These are phyloP conservation scores for Lippia alba DNA, from an alignment of 305 asterid genomes.

Conservation along the genomic window DNA sequence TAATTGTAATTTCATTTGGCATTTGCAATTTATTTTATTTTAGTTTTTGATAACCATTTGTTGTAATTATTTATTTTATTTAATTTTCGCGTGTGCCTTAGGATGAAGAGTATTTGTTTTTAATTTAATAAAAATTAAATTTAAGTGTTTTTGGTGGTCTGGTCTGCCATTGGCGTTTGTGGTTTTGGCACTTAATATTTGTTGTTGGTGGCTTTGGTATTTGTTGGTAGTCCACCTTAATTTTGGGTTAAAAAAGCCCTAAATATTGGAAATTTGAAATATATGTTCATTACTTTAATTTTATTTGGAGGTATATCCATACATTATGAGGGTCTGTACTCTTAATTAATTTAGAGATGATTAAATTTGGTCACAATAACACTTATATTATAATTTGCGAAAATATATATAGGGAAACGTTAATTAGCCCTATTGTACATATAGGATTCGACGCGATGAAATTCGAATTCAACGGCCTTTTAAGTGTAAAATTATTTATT, in stretches of 20 bases:
- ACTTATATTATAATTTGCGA: too few species aligned
- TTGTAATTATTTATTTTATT: background rate
- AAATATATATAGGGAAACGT: too few species aligned
- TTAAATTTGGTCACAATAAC: background rate
- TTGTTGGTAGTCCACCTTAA: slow-evolving; percentile 18
- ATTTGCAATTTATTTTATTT: too few species aligned
- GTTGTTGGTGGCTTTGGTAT: slow-evolving; percentile 32
- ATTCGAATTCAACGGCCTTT: too few species aligned
- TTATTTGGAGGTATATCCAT: background rate
- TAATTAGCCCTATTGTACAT: too few species aligned
- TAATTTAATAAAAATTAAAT: background rate
- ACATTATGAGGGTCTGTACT: too few species aligned
- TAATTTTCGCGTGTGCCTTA: too few species aligned
- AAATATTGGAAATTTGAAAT: slow-evolving; percentile 27
- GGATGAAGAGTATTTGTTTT: too few species aligned
- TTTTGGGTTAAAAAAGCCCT: slow-evolving; percentile 30
- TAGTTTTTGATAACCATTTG: too few species aligned
- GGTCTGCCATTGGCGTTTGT: slow-evolving; percentile 34
- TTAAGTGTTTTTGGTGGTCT: slow-evolving; percentile 33
- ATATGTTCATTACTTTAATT: slow-evolving; percentile 9
- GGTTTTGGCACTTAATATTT: slow-evolving; percentile 27
- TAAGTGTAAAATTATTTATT: too few species aligned
- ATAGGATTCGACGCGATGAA: too few species aligned
- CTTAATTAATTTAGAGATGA: background rate
- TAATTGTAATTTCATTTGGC: too few species aligned